Evolutionary conservation across 257 asterid genomes (phyloP).

Genomic region (Solanum arcanum): DNA sequence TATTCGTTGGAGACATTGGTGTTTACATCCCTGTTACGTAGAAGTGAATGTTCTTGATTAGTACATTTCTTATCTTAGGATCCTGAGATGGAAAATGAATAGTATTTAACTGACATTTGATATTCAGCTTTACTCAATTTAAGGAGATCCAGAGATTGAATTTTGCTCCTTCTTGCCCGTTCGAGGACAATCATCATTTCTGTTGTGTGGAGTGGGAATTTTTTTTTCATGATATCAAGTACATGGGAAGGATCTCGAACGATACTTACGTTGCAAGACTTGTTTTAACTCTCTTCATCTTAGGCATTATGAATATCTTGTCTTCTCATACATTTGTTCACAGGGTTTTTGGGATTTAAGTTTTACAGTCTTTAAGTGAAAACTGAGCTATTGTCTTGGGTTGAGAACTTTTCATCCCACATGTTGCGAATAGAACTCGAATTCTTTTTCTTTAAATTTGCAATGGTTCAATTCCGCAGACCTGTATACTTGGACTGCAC

Average conservation of each 20-base stretch:
- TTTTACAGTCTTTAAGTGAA: neutral
- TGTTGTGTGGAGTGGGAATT: neutral
- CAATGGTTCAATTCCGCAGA: slow-evolving; percentile 29
- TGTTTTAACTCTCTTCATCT: neutral
- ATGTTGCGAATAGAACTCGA: neutral
- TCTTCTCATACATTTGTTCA: neutral
- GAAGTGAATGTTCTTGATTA: neutral
- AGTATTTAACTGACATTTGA: neutral
- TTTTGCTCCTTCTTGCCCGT: neutral
- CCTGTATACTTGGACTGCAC: slow-evolving; percentile 86
- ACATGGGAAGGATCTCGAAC: neutral
- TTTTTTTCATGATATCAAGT: neutral
- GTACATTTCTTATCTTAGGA: neutral
- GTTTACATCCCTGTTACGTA: neutral
- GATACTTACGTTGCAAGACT: neutral
- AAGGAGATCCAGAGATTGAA: neutral
- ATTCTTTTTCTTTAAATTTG: neutral
- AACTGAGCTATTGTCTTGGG: neutral
- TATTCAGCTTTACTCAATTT: neutral
- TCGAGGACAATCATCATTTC: neutral
- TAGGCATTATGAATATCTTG: neutral
- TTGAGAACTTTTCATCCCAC: neutral
- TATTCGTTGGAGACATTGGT: neutral
- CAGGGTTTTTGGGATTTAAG: neutral
- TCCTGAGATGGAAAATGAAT: neutral